Evolutionary conservation across 208 protist genomes (phyloP), one percentile per base, ranked within the genome.

Genomic region (Trypanosoma boissoni): DNA sequence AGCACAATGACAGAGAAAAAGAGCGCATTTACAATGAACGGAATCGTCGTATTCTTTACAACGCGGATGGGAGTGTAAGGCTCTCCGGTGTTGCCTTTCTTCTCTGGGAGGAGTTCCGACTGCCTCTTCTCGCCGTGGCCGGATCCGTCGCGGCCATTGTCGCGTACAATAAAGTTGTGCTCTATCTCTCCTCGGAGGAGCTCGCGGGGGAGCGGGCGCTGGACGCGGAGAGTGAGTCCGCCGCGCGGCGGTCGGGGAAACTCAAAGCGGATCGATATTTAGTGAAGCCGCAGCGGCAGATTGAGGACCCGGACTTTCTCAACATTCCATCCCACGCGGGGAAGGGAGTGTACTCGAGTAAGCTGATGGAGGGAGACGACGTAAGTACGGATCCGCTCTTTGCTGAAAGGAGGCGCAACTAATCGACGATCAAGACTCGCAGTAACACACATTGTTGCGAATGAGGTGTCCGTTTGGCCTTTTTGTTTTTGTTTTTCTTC

Each of bases 271-370:
- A 85, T 10, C 74, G 76, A 0, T 92, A 77, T 39, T 63, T 92
- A n/a, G 69, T 88, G 34, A 88, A 86, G 48, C 80, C 76, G 20
- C 68, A 49, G 2, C 68, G 85, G 1, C 85, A 92, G 63, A 76
- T 88, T 27, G 85, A 92, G 43, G 85, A 92, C 56, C 85, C 85
- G 0, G 85, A 92, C 57, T 87, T 83, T 29, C 44, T 83, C 7
- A 77, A 85, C 60, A 74, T 89, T n/a, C 85, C 85, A 3, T 77
- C 85, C 24, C 72, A 76, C 42, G 72, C 43, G 2, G 85, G 85
- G 1, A 92, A 86, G 45, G 80, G 81, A 0, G 78, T 83, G 14
- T 78, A 69, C 61, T 72, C 60, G 12, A 87, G 78, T 29, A 66
- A 64, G 42, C 55, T 92, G 18, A 62, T 89, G 39, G 69, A 39